phyloP scores from a whole-genome alignment of 2,329 filamentous ascomycete genomes.

The Fusarium sp. region DNA sequence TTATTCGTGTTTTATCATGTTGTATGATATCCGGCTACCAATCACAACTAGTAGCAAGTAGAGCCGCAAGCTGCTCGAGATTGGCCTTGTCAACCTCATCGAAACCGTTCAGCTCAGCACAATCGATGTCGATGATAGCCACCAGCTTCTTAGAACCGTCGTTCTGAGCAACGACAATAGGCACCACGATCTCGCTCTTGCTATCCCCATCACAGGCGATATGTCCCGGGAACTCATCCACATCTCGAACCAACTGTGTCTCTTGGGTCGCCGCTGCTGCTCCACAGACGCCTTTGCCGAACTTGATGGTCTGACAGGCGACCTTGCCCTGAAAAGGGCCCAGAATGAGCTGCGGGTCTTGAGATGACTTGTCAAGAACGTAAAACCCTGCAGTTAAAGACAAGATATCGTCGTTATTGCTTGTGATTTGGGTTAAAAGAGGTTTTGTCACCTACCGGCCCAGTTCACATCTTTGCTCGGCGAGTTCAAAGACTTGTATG shows the following conservation, averaged over 20 bases:
- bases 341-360: conserved; percentile 72
- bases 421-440: conserved; percentile 5
- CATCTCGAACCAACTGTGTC: conserved; percentile 78
- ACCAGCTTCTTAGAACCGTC: conserved; percentile 64
- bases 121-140: conserved; percentile 86
- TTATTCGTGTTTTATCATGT: conserved; percentile 9
- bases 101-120: conserved; percentile 75
- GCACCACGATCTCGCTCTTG: conserved; percentile 85
- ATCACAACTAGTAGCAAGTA: conserved; percentile 73
- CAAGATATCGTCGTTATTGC: conserved; percentile 18
- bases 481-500: conserved; percentile 76
- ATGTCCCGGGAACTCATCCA: conserved; percentile 81
- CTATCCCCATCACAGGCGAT: conserved; percentile 85
- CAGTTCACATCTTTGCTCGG: conserved; percentile 81
- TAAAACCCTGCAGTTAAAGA: conserved; percentile 73
- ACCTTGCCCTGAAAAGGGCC: conserved; percentile 85
- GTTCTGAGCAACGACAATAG: conserved; percentile 64
- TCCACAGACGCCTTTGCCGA: conserved; percentile 82
- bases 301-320: conserved; percentile 82
- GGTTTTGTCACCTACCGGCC: conserved; percentile 66
- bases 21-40: conserved; percentile 61
- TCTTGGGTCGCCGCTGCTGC: conserved; percentile 69
- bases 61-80: conserved; percentile 74
- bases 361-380: conserved; percentile 67
- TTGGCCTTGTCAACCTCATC: conserved; percentile 74